phyloP scores from a whole-genome alignment of 495 filamentous ascomycete species.

The Xylaria grammica region DNA sequence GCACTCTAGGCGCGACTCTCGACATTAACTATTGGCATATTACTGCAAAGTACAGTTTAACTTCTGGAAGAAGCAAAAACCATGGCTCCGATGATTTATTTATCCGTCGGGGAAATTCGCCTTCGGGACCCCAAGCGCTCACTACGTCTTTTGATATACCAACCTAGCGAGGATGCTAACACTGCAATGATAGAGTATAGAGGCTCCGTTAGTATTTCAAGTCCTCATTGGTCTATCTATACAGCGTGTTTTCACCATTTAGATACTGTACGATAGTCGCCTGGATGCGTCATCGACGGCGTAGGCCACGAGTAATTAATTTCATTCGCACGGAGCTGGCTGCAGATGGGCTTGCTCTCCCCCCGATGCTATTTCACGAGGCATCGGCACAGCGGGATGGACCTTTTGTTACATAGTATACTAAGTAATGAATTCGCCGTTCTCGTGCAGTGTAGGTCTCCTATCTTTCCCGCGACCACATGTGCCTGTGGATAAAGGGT shows the following conservation, averaged over 20 bases:
- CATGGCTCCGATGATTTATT: neutral
- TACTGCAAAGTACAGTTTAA: neutral
- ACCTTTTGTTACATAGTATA: neutral
- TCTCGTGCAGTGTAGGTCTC: neutral
- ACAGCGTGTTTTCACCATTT: neutral
- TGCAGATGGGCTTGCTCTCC: neutral
- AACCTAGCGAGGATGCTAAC: neutral
- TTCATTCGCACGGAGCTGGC: slow-evolving; percentile 14
- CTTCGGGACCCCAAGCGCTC: neutral
- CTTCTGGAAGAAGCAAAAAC: neutral
- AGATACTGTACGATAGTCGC: neutral
- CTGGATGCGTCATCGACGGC: slow-evolving; percentile 7
- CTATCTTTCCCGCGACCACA: neutral
- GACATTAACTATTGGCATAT: neutral
- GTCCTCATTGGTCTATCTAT: slow-evolving; percentile 8
- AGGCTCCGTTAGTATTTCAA: slow-evolving; percentile 5
- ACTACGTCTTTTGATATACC: neutral
- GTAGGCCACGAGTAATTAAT: slow-evolving; percentile 4
- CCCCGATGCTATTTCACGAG: neutral
- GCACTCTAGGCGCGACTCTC: neutral
- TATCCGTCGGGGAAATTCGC: neutral
- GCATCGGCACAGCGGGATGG: slow-evolving; percentile 1
- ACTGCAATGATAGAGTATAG: neutral
- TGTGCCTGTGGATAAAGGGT: neutral
- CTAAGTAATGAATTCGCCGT: slow-evolving; percentile 1